A percentile compares a stretch with the other conserved stretches of the same genome.
Conservation (phyloP, 2,329 filamentous ascomycete genomes). For the Coniochaeta ligniaria region DNA sequence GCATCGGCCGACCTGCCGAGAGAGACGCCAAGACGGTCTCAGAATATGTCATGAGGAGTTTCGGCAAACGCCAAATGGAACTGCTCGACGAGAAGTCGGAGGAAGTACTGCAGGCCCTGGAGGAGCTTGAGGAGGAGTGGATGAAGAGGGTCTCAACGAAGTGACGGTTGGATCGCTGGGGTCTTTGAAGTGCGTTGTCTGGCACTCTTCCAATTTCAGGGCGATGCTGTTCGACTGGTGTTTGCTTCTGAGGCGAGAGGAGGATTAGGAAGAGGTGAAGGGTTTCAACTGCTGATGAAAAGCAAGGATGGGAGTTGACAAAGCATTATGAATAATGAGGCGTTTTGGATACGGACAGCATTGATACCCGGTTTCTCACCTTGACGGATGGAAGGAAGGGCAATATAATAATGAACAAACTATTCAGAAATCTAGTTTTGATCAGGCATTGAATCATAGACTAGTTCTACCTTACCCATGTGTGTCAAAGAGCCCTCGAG, state of each 20-base stretch:
- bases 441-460: too few relatives aligned
- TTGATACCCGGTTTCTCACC: not conserved
- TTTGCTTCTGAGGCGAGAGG: too few relatives aligned
- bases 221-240: too few relatives aligned
- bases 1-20: slow-evolving; percentile 73
- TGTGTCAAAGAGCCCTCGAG: too few relatives aligned
- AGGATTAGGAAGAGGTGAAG: not conserved
- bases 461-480: too few relatives aligned
- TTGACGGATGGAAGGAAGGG: not conserved
- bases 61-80: slow-evolving; percentile 45
- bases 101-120: slow-evolving; percentile 42
- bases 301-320: not conserved
- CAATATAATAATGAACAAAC: too few relatives aligned
- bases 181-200: not conserved
- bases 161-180: not conserved
- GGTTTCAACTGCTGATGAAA: not conserved
- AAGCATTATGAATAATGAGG: not conserved
- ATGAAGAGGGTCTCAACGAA: not conserved
- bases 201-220: not conserved
- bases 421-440: too few relatives aligned
- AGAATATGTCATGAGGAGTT: slow-evolving; percentile 67
- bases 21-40: slow-evolving; percentile 62
- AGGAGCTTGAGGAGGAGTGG: slow-evolving; percentile 35
- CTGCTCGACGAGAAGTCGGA: slow-evolving; percentile 43
- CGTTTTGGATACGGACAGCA: not conserved